Conservation (phyloP, 805 yeast species). For the Metahyphopichia silvanorum region DNA sequence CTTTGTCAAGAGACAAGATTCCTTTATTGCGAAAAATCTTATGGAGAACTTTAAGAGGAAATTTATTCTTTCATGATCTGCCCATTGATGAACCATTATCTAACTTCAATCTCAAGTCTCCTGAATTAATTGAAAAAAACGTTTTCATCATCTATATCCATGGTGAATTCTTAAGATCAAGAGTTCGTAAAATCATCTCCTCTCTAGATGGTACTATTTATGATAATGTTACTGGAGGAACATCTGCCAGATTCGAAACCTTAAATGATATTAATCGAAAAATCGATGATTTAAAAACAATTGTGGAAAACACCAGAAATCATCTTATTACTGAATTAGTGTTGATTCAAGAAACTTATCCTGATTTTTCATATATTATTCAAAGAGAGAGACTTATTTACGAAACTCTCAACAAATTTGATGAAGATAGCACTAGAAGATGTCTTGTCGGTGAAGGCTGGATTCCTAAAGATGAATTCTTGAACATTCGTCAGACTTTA, state of each 20-base stretch:
- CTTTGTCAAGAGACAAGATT: constrained; percentile 32
- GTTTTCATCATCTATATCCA: constrained; percentile 39
- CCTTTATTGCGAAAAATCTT: constrained; percentile 36
- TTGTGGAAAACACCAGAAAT: constrained; percentile 30
- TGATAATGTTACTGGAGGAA: constrained; percentile 33
- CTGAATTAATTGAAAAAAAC: constrained; percentile 25
- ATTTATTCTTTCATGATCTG: constrained; percentile 38
- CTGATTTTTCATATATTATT: constrained; percentile 31
- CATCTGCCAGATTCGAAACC: constrained; percentile 19
- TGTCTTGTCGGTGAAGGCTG: constrained; percentile 73
- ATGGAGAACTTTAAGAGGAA: constrained; percentile 44
- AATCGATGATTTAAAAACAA: constrained; percentile 28
- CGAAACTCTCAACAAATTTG: constrained; percentile 60
- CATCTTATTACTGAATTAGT: constrained; percentile 37
- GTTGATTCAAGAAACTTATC: constrained; percentile 31
- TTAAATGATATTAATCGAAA: constrained; percentile 28
- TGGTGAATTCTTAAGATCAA: constrained; percentile 33
- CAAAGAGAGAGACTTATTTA: constrained; percentile 58
- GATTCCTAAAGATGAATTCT: constrained; percentile 59
- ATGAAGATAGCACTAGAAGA: constrained; percentile 63
- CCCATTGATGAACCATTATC: constrained; percentile 23
- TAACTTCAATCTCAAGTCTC: constrained; percentile 6
- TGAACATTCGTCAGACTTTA: constrained; percentile 31
- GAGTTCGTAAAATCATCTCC: constrained; percentile 33
- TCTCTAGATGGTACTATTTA: constrained; percentile 38